These are phyloP conservation scores for Saturnispora hagleri DNA, from an alignment of 805 yeast genomes.

Conservation along the genomic window DNA sequence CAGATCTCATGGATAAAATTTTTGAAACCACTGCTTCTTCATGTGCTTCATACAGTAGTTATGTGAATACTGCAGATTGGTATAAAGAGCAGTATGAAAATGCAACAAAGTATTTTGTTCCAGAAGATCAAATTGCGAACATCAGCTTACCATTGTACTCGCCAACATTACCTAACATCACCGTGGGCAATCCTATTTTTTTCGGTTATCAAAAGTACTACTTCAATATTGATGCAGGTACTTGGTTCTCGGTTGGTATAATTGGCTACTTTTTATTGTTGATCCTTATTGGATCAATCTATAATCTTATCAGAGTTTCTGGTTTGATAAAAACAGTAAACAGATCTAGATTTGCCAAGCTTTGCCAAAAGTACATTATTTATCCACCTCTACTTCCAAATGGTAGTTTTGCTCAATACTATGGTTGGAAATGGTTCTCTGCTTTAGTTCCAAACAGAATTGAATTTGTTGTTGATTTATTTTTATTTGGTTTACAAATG, in stretches of 20 bases:
- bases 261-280: conserved; percentile 32
- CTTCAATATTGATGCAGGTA: conserved; percentile 21
- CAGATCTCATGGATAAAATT: neutral
- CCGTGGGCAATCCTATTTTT: neutral
- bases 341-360: conserved; percentile 2
- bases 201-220: conserved; percentile 12
- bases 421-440: conserved; percentile 13
- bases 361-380: conserved; percentile 26
- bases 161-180: conserved; percentile 12
- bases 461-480: conserved; percentile 6
- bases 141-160: conserved; percentile 7
- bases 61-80: conserved; percentile 15
- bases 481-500: conserved; percentile 8
- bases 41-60: conserved; percentile 14
- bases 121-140: conserved; percentile 2
- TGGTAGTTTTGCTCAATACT: conserved; percentile 14
- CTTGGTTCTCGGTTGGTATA: conserved; percentile 28
- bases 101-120: conserved; percentile 7
- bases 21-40: neutral
- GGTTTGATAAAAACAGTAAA: conserved; percentile 23
- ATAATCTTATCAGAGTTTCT: conserved; percentile 25
- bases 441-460: conserved; percentile 10
- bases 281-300: conserved; percentile 27
- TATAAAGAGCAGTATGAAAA: conserved; percentile 6
- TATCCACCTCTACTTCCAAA: conserved; percentile 30